Conservation (phyloP, 2,329 filamentous ascomycete species). For the Fusarium mangiferae region DNA sequence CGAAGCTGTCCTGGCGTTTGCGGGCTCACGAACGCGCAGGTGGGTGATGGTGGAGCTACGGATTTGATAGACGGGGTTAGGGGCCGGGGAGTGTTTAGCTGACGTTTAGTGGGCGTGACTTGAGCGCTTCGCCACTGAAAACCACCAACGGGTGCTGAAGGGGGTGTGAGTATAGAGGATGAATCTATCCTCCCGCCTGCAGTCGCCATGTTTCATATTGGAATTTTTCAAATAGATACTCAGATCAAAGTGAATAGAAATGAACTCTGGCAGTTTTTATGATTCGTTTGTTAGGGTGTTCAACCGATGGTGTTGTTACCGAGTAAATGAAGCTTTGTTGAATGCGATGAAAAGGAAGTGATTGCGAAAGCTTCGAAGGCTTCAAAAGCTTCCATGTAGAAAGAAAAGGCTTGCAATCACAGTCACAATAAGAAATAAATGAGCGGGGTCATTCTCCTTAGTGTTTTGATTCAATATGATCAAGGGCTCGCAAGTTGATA, state of each 20-base stretch:
- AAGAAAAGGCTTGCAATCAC: background rate
- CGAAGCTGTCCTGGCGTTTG: slow-evolving; percentile 6
- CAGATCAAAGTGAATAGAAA: background rate
- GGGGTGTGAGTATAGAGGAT: slow-evolving; percentile 17
- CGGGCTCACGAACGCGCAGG: slow-evolving; percentile 24
- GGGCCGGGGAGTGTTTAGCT: background rate
- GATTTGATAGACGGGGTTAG: slow-evolving; percentile 10
- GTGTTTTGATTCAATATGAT: background rate
- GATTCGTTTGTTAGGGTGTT: background rate
- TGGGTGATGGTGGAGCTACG: background rate
- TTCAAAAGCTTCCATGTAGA: background rate
- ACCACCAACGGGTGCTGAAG: background rate
- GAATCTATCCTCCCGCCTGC: background rate
- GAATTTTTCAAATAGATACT: background rate
- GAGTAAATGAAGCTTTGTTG: background rate
- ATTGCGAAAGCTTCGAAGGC: background rate
- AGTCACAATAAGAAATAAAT: background rate
- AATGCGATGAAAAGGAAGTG: background rate
- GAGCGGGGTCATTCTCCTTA: background rate
- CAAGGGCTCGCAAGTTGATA: background rate
- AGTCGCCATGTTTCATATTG: background rate
- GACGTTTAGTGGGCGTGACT: slow-evolving; percentile 10
- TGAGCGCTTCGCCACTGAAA: background rate
- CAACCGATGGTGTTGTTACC: background rate
- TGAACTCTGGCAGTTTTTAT: background rate